Evolutionary conservation across 257 asterid species (phyloP).

Genomic region (Jacaranda copaia): DNA sequence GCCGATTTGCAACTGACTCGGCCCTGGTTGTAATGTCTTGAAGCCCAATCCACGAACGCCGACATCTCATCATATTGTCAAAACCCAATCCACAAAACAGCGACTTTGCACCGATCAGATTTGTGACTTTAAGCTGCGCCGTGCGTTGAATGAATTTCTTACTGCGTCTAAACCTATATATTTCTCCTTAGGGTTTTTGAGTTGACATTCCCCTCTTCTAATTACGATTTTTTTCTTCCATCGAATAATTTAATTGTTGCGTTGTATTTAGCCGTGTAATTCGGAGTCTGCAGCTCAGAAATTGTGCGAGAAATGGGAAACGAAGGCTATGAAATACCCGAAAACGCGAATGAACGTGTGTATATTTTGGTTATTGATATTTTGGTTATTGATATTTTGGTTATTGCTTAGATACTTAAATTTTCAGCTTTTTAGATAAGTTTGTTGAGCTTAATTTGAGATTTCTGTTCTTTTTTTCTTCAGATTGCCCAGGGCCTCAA

Average conservation of each 20-base stretch:
- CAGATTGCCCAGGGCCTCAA: constrained; percentile 87
- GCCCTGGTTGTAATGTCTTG: no score
- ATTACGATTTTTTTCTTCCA: not conserved
- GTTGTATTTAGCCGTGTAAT: not conserved
- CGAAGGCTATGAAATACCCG: constrained; percentile 59
- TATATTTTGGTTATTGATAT: not conserved
- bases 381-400: no score
- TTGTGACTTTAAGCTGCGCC: not conserved
- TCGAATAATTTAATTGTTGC: not conserved
- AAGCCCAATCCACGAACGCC: not conserved
- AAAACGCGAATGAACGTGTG: constrained; percentile 69
- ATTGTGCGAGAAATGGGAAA: constrained; percentile 36
- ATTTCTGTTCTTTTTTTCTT: constrained; percentile 1
- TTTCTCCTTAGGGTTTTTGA: not conserved
- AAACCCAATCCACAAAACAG: not conserved
- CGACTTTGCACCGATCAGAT: not conserved
- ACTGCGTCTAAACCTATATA: not conserved
- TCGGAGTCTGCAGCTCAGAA: not conserved
- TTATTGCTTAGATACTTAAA: not conserved
- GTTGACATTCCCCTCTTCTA: not conserved
- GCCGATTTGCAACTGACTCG: not conserved
- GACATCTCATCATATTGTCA: not conserved
- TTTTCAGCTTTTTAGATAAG: not conserved
- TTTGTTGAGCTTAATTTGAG: not conserved
- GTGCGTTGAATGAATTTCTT: constrained; percentile 11